Base-by-base conservation (phyloP, 2,329 filamentous ascomycete genomes). In the Juglanconis oblonga region DNA sequence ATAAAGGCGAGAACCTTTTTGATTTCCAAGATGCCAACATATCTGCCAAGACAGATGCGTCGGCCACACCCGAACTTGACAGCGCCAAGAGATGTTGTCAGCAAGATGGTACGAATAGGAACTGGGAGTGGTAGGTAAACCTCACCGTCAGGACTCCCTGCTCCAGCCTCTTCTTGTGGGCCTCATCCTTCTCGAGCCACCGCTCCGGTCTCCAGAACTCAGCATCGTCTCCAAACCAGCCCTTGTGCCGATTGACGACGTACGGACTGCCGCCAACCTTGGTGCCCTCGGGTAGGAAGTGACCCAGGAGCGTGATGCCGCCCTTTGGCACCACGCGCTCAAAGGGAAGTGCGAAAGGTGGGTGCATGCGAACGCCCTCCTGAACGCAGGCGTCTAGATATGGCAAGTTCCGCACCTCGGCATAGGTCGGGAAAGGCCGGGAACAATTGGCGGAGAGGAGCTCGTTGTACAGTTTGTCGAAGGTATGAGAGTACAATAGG, bases 351-450 rank as follows among this genome's bases (percentile, higher is more conserved):
- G 59, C 58, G 11, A 68, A 65, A 2, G 71, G 67, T 5, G 71
- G 70, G 49, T 70, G 67, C 44, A 71, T 52, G 4, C 70, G 67
- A 2, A 67, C 42, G 4, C 59, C 68, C 50, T 73, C 71, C 17
- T 69, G 67, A 66, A 62, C 42, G 31, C 36, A 45, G 4, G 69
- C 69, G 57, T 72, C 67, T 2, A 72, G 61, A 35, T 70, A 71
- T 3, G 68, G 69, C n/a, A 72, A 58, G 10, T 63, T 61, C 29
- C 64, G 55, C 2, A 71, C 64, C 40, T 72, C 70, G 31, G 45
- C 55, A 65, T 66, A 72, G 31, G 64, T 67, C 13, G 71, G 67
- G 52, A 61, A 69, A 1, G 71, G 69, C 13, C 45, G 48, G 5
- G 70, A 65, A 3, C 72, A 56, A n/a, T 66, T 55, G 14, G 69